A percentile compares a stretch with the other conserved stretches of the same genome.
Evolutionary conservation across 179 eudicot genomes (phyloP).

Genomic region (Beta corolliflora): DNA sequence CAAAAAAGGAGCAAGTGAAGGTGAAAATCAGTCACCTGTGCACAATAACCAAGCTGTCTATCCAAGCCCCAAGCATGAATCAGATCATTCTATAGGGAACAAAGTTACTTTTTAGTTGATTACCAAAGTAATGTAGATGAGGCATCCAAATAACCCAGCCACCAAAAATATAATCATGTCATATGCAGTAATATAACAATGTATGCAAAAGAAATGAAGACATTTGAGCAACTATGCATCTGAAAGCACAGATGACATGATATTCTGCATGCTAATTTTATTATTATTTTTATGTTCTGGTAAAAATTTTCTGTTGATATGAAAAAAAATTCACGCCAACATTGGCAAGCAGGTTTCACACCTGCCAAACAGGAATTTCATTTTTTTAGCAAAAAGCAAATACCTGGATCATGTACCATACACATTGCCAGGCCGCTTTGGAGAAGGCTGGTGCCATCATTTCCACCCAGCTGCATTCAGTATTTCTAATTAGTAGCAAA

Average conservation of each 20-base stretch:
- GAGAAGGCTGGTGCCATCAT: slow-evolving; percentile 99
- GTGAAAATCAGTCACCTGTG: slow-evolving; percentile 56
- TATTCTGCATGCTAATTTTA: background rate
- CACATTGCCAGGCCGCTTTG: slow-evolving; percentile 86
- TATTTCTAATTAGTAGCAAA: background rate
- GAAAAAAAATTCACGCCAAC: background rate
- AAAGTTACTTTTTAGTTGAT: background rate
- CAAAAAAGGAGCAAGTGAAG: background rate
- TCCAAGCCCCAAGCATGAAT: slow-evolving; percentile 99
- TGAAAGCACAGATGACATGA: background rate
- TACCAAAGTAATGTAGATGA: background rate
- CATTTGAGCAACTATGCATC: background rate
- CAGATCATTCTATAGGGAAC: slow-evolving; percentile 70
- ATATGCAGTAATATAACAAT: background rate
- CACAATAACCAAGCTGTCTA: slow-evolving; percentile 90
- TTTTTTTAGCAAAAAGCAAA: slow-evolving; percentile 7
- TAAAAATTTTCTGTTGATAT: no score
- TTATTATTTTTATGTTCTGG: background rate
- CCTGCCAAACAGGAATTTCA: background rate
- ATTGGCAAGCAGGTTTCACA: background rate
- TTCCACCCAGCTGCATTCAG: slow-evolving; percentile 76
- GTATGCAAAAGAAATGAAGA: background rate
- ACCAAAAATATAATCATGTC: background rate
- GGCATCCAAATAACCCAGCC: background rate
- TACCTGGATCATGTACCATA: slow-evolving; percentile 98